Evolutionary conservation across 2,329 filamentous ascomycete species (phyloP).

Genomic region (Lachnellula suecica): DNA sequence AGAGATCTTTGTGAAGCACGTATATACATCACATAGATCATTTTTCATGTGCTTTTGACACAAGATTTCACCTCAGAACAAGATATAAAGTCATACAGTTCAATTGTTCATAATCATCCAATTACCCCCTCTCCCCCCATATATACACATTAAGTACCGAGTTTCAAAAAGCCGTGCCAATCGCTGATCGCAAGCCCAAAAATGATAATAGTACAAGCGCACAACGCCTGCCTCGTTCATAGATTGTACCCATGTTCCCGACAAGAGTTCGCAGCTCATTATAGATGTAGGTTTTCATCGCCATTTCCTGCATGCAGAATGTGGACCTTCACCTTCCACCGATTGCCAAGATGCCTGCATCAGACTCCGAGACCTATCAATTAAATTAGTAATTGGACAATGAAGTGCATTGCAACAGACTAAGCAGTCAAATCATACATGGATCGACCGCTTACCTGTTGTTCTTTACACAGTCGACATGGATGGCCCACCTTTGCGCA

Average conservation of each 20-base stretch:
- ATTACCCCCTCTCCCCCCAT: constrained; percentile 6
- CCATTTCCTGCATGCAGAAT: constrained; percentile 10
- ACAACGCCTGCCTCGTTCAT: constrained; percentile 8
- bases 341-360: constrained; percentile 18
- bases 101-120: background rate
- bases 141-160: constrained; percentile 18
- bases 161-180: constrained; percentile 11
- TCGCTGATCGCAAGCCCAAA: constrained; percentile 9
- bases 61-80: constrained; percentile 7
- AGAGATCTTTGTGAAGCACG: no score
- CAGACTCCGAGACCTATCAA: constrained; percentile 17
- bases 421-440: constrained; percentile 16
- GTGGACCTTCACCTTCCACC: constrained; percentile 19
- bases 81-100: no score
- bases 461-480: constrained; percentile 54
- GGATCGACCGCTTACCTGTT: constrained; percentile 21
- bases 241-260: constrained; percentile 1
- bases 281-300: constrained; percentile 12
- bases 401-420: constrained; percentile 1
- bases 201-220: constrained; percentile 13
- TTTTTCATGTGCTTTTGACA: no score
- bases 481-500: constrained; percentile 43
- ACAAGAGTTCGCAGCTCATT: constrained; percentile 7
- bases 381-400: background rate
- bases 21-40: no score